Evolutionary conservation across 192 early-diverging fungal species (phyloP), one percentile per base, ranked within the genome.

Genomic region (Backusella circina): DNA sequence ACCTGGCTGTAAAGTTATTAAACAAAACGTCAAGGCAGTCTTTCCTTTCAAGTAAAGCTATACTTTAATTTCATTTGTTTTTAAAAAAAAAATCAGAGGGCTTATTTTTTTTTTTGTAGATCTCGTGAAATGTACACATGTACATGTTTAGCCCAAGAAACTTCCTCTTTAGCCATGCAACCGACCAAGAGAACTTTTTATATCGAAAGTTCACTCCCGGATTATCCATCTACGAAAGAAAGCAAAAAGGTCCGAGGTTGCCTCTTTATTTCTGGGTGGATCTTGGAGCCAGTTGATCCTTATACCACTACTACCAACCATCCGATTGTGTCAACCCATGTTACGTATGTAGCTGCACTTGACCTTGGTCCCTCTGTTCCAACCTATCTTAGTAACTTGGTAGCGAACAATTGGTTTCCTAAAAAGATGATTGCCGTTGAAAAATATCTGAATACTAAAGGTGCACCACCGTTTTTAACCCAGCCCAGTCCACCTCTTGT

Each of bases 311-410:
- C 83, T 16, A 78, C 80, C 31, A 87, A 80, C 21, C 86, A 87
- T 72, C 86, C 84, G 12, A 87, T 87, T 47, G 84, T 84, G 5
- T 87, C 86, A 2, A 85, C 81, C 5, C 84, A 84, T 1, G 86
- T 83, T 23, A 87, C 86, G 0, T 85, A 77, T 38, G 83, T 87
- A 61, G 78, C 77, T 6, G 80, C 84, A 10, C 47, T 85, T 47
- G 86, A 87, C 61, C 71, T 87, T 10, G 86, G 86, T 10, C 73
- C 78, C 7, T 82, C 81, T 8, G 80, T 87, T 12, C 86, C 86
- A 18, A 74, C 83, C 7, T 78, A 82, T 51, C 67, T 87, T 30
- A 87, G 86, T 33, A 83, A 83, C 6, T 70, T 87, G 73, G 71
- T 84, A 26, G 80, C 80, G 16, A 81, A 78, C 28, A 80, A 73